phyloP scores from a whole-genome alignment of 73 alveolate genomes.

The Stentor roeselii region DNA sequence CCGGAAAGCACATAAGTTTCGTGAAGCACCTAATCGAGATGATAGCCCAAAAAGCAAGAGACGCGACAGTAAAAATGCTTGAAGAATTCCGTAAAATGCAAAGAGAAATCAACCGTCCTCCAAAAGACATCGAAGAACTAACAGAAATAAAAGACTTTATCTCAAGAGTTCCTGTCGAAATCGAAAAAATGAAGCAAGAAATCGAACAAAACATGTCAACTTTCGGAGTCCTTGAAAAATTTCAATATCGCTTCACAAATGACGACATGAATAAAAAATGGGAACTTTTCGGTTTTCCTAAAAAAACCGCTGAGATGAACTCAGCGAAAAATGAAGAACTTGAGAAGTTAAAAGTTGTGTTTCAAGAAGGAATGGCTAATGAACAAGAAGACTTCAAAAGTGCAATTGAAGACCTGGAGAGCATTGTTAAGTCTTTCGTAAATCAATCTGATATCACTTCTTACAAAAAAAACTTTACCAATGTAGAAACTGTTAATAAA shows the following conservation, averaged over 20 bases:
- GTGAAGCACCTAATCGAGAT: constrained; percentile 89
- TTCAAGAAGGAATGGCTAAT: constrained; percentile 83
- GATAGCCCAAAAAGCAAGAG: constrained; percentile 91
- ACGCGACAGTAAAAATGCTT: constrained; percentile 75
- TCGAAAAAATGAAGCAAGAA: constrained; percentile 85
- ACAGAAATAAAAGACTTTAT: constrained; percentile 91
- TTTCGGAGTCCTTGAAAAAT: constrained; percentile 91
- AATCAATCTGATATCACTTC: constrained; percentile 83
- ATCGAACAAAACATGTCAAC: constrained; percentile 79
- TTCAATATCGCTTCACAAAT: constrained; percentile 81
- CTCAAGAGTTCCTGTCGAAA: constrained; percentile 85
- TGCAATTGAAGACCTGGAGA: constrained; percentile 81
- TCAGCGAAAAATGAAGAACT: constrained; percentile 80
- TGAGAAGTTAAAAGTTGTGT: constrained; percentile 89
- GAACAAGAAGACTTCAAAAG: constrained; percentile 93
- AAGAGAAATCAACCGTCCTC: constrained; percentile 87
- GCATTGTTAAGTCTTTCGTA: constrained; percentile 89
- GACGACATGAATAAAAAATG: constrained; percentile 90
- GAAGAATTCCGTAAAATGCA: constrained; percentile 93
- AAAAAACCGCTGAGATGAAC: constrained; percentile 77
- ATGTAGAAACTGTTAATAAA: constrained; percentile 82
- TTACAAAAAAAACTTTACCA: constrained; percentile 82
- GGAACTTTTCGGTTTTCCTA: constrained; percentile 94
- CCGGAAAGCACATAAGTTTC: constrained; percentile 84
- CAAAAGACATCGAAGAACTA: constrained; percentile 91